Conservation (phyloP, 495 filamentous ascomycete genomes). For the Penicillium maclennaniae region DNA sequence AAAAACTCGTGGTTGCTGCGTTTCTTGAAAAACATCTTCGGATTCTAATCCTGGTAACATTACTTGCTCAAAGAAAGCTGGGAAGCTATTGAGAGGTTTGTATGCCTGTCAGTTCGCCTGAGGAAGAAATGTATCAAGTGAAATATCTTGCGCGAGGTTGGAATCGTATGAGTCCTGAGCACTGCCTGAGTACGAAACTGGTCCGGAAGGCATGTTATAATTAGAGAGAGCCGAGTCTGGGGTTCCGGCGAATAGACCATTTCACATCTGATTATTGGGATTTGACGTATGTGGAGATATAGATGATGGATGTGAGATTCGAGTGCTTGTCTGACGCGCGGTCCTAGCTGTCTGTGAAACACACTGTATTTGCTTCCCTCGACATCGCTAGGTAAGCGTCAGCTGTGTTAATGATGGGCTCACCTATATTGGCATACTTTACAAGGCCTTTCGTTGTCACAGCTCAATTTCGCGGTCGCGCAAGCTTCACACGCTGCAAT, state of each 20-base stretch:
- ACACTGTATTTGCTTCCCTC: constrained; percentile 12
- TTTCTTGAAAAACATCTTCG: not conserved
- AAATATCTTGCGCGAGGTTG: not conserved
- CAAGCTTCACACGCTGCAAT: constrained; percentile 24
- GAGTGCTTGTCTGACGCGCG: not conserved
- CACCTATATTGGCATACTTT: constrained; percentile 4
- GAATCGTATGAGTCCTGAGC: constrained; percentile 2
- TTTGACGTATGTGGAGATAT: too few species aligned
- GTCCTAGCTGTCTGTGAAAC: not conserved
- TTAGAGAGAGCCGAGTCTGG: constrained; percentile 11
- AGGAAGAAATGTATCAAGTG: not conserved
- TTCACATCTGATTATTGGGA: too few species aligned
- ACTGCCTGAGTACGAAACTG: constrained; percentile 5
- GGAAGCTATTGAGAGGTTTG: constrained; percentile 12
- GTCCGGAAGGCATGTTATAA: not conserved
- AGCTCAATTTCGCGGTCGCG: constrained; percentile 23
- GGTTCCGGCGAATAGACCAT: not conserved
- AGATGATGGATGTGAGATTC: not conserved
- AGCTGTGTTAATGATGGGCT: not conserved
- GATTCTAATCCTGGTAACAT: constrained; percentile 15
- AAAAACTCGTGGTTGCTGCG: constrained; percentile 25
- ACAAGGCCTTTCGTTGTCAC: constrained; percentile 24
- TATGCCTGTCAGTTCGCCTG: not conserved
- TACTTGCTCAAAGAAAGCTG: constrained; percentile 29
- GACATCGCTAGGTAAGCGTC: constrained; percentile 10